These are phyloP conservation scores for Kingdonia uniflora DNA, from an alignment of 164 flowering plant genomes.

Conservation along the genomic window DNA sequence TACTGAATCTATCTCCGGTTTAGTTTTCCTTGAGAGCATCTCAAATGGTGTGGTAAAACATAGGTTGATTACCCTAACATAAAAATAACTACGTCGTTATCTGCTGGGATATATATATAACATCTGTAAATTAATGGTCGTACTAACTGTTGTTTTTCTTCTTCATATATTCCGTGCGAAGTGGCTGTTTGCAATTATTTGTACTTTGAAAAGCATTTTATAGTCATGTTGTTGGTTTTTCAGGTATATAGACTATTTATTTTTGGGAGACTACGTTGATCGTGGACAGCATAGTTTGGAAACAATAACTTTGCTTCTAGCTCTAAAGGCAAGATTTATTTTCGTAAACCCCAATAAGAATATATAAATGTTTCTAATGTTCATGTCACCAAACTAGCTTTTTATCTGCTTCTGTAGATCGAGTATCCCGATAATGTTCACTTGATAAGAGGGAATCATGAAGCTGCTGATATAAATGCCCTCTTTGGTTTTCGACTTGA, in stretches of 20 bases:
- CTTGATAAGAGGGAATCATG: conserved; percentile 74
- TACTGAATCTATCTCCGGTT: too few species aligned
- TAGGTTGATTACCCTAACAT: too few species aligned
- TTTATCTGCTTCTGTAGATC: conserved; percentile 38
- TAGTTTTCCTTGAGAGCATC: too few species aligned
- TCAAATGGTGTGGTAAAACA: too few species aligned
- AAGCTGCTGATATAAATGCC: conserved; percentile 84
- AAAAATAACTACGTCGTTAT: too few species aligned
- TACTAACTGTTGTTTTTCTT: too few species aligned
- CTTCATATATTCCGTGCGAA: too few species aligned
- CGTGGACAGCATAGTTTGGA: conserved; percentile 98
- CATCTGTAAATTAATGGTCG: too few species aligned
- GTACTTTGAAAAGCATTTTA: too few species aligned
- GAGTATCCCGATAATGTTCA: conserved; percentile 44
- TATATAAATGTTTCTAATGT: too few species aligned
- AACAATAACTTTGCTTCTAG: conserved; percentile 79
- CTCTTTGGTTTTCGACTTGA: conserved; percentile 39
- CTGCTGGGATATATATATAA: too few species aligned
- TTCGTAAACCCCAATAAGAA: neutral
- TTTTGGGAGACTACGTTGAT: conserved; percentile 98
- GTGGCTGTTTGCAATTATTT: too few species aligned
- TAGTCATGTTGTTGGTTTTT: conserved; percentile 9
- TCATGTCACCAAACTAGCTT: neutral
- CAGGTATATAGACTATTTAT: conserved; percentile 95
- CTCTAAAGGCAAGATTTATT: conserved; percentile 62